Evolutionary conservation across 2,329 filamentous ascomycete genomes (phyloP).

Genomic region (Hymenoscyphus fraxineus): DNA sequence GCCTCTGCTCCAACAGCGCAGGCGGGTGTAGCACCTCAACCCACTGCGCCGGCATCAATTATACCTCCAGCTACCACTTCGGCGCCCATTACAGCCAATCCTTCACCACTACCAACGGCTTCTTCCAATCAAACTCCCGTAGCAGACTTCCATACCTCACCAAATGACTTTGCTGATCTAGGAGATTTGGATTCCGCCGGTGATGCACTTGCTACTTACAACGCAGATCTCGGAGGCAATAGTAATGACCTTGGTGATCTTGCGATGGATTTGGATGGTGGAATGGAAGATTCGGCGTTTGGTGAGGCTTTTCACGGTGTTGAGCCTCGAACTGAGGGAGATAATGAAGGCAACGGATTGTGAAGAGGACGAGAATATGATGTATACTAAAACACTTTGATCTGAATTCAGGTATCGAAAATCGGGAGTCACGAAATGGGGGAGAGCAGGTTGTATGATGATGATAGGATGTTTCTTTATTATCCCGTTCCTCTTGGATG

Average conservation of each 20-base stretch:
- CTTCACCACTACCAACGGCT: slow-evolving; percentile 14
- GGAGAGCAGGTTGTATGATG: neutral
- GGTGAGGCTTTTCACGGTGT: slow-evolving; percentile 76
- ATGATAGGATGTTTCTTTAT: neutral
- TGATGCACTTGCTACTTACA: slow-evolving; percentile 66
- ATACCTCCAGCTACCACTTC: slow-evolving; percentile 12
- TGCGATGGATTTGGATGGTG: slow-evolving; percentile 58
- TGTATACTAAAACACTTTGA: neutral
- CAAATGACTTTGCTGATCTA: slow-evolving; percentile 60
- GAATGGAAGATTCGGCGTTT: slow-evolving; percentile 77
- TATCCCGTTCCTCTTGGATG: neutral
- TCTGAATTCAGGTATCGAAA: neutral
- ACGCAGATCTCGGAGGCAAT: slow-evolving; percentile 48
- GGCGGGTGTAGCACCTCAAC: slow-evolving; percentile 10
- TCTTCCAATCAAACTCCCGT: slow-evolving; percentile 24
- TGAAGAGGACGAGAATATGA: neutral
- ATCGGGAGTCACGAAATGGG: neutral
- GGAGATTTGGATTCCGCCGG: slow-evolving; percentile 67
- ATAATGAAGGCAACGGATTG: slow-evolving; percentile 17
- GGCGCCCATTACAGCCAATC: slow-evolving; percentile 11
- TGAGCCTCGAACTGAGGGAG: slow-evolving; percentile 29
- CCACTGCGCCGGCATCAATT: slow-evolving; percentile 13
- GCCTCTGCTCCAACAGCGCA: slow-evolving; percentile 20
- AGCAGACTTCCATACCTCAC: slow-evolving; percentile 37
- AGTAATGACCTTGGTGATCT: slow-evolving; percentile 44